Evolutionary conservation across 1,284 basidiomycete species (phyloP).

Genomic region (Naganishia liquefaciens): DNA sequence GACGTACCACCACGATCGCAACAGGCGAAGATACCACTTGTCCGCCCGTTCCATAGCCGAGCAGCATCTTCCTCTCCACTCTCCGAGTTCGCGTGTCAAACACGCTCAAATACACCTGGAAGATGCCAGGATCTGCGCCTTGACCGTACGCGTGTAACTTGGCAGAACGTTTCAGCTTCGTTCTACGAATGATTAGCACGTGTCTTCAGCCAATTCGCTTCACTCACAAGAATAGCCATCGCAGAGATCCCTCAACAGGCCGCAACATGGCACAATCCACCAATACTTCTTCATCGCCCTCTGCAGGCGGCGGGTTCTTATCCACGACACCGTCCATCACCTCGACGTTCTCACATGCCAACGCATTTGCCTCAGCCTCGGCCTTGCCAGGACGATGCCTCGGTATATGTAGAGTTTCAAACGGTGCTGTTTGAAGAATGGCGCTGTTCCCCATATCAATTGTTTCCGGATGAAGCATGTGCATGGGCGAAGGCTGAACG

Average conservation of each 20-base stretch:
- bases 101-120: conserved; percentile 11
- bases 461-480: conserved; percentile 27
- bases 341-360: conserved; percentile 1
- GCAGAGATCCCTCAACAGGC: not conserved
- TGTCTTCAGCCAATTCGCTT: not conserved
- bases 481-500: not conserved
- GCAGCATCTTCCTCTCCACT: conserved; percentile 11
- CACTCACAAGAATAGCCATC: conserved; percentile 15
- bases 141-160: not conserved
- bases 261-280: conserved; percentile 10
- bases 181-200: not conserved
- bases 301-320: not conserved
- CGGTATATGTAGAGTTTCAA: conserved; percentile 14
- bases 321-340: conserved; percentile 4
- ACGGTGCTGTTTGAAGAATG: conserved; percentile 8
- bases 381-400: not conserved
- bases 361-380: not conserved
- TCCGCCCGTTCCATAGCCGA: conserved; percentile 10
- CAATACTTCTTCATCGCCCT: conserved; percentile 12
- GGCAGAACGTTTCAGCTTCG: not conserved
- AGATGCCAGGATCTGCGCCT: not conserved
- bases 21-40: conserved; percentile 9
- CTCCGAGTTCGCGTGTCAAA: conserved; percentile 1
- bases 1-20: conserved; percentile 12
- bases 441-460: conserved; percentile 21